A percentile compares a stretch with the other conserved stretches of the same genome.
These are phyloP conservation scores for Xylaria nigripes DNA, from an alignment of 495 filamentous ascomycete genomes.

Conservation along the genomic window DNA sequence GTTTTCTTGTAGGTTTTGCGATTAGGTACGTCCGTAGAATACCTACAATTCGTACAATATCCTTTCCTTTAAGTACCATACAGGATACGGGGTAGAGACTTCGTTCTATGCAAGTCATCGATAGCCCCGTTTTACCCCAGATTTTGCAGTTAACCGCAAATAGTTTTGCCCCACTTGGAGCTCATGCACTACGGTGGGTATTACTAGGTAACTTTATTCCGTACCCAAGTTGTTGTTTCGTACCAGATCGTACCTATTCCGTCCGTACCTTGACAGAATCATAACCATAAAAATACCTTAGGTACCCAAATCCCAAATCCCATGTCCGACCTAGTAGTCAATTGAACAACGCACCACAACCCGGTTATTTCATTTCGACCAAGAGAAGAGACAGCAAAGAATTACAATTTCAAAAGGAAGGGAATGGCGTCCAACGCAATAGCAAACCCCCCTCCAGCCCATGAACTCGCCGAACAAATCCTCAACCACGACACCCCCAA, in stretches of 20 bases:
- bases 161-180: neutral
- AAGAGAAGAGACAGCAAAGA: neutral
- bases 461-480: slow-evolving; percentile 35
- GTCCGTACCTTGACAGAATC: neutral
- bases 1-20: too few species aligned
- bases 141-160: neutral
- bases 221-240: too few species aligned
- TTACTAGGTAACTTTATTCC: too few species aligned
- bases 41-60: too few species aligned
- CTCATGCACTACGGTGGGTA: neutral
- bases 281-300: neutral
- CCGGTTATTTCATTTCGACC: neutral
- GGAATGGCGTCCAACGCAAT: slow-evolving; percentile 4
- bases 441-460: slow-evolving; percentile 17
- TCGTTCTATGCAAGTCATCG: neutral
- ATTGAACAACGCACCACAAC: neutral
- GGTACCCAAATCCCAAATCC: too few species aligned
- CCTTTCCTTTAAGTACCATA: too few species aligned
- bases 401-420: neutral
- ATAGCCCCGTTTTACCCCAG: neutral
- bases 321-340: neutral
- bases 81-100: too few species aligned
- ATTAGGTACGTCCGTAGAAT: too few species aligned
- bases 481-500: slow-evolving; percentile 45
- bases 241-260: too few species aligned